Base-by-base conservation (phyloP, 192 early-diverging fungal species). In the Entophlyctis luteolus region DNA sequence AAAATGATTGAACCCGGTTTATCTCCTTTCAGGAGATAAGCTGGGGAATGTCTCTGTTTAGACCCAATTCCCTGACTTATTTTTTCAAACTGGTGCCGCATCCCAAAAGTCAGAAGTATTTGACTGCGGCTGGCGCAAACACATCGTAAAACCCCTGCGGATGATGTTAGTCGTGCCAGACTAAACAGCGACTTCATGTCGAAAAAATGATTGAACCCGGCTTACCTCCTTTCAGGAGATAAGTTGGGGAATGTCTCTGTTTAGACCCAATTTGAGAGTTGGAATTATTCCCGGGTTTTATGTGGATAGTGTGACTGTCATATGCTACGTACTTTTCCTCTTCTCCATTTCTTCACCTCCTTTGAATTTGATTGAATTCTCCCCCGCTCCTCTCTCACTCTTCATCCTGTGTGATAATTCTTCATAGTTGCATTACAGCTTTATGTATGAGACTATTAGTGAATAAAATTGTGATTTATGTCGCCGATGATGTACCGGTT, bases 21-120 rank as follows among this genome's bases (percentile, higher is more conserved):
- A 53, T 23, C 52, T 53, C 4, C 52, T 53, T n/a, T n/a, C 52
- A 3, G 52, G 52, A 53, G 52, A 28, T n/a, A 25, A 1, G 27
- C 27, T 53, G 52, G 52, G 52, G 52, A 53, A 53, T 53, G 52
- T 53, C 52, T 53, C 52, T 53, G 52, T 53, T 53, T 27, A 53
- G 52, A 53, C 52, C 39, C 39, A 12, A n/a, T 42, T 42, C 39
- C 39, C 39, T 42, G 10, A 12, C 39, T 42, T 42, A 12, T 42
- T 42, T 8, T 8, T 42, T 42, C 39, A 42, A 42, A 42, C 8
- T 42, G 39, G 39, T 42, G 39, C 39, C 8, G 39, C n/a, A 42
- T 42, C 39, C 39, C 39, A 52, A 27, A 52, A 52, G 50, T 52
- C 50, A 22, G 52, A 53, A 16, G 52, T 53, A 53, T 27, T 53